Base-by-base conservation (phyloP, 805 yeast species). In the Wickerhamiella cacticola region DNA sequence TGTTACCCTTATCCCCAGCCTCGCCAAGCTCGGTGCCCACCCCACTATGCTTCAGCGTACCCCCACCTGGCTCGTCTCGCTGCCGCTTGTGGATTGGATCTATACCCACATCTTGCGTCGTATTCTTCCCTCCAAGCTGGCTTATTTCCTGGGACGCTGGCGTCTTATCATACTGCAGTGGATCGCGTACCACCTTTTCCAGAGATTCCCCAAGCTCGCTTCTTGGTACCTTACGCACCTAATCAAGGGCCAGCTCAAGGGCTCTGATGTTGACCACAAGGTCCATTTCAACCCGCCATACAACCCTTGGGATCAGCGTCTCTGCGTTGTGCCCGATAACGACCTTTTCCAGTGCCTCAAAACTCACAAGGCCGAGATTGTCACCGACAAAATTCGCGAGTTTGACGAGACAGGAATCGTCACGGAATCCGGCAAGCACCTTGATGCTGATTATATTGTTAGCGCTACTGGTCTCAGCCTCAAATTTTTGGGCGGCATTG, bases 31-130 rank as follows among this genome's bases (percentile, higher is more conserved):
- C 25, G 47, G 47, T 9, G 47, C 41, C 12, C 34, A 44, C 5
- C 41, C 39, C n/a, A 44, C 47, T 3, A 44, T 44, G 47, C 41
- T 44, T 25, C 47, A 44, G 47, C 41, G 47, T 18, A 44, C 47
- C 18, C 47, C 47, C 28, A 35, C 47, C 6, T 44, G 35, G 34
- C 47, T 44, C n/a, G 18, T 44, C 12, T 22, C 34, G 13, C 12
- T 44, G 41, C 47, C 41, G 8, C 26, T 24, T 6, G 41, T 35
- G 6, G 41, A 44, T 29, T 25, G 47, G 36, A 26, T 35, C 16
- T 44, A 44, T 26, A 34, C 28, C 7, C 3, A 35, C n/a, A 10
- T 35, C 3, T 19, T 44, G 21, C 16, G 47, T 4, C 21, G 35
- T 7, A n/a, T 44, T 10, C 23, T 44, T 10, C 47, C 47, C 10